Percentiles rank a stretch among this genome's conserved stretches.
These are phyloP conservation scores for Thamnidium elegans DNA, from an alignment of 192 early-diverging fungal species.

Conservation along the genomic window DNA sequence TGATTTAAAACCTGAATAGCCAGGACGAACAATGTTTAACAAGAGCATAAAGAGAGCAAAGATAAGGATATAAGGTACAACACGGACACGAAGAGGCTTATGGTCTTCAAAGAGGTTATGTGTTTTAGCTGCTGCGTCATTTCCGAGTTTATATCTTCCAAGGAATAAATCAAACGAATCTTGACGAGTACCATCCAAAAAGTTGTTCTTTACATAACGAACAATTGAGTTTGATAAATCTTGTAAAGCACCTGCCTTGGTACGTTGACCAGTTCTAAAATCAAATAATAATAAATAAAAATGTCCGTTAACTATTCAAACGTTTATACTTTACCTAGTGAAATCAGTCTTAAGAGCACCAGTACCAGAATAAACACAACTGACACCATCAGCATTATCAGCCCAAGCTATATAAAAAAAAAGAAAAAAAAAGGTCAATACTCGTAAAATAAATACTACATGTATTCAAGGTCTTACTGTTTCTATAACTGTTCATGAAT, in stretches of 20 bases:
- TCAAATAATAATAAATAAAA: neutral
- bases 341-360: slow-evolving; percentile 98
- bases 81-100: slow-evolving; percentile 56
- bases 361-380: slow-evolving; percentile 90
- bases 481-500: slow-evolving; percentile 77
- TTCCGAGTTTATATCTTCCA: slow-evolving; percentile 55
- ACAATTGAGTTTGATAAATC: slow-evolving; percentile 80
- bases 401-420: slow-evolving; percentile 79
- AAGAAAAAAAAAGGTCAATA: too few species aligned
- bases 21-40: slow-evolving; percentile 48
- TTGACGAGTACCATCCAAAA: slow-evolving; percentile 89
- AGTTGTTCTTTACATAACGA: slow-evolving; percentile 94
- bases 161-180: slow-evolving; percentile 90
- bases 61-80: slow-evolving; percentile 33
- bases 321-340: slow-evolving; percentile 56
- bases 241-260: slow-evolving; percentile 72
- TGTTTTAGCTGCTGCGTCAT: slow-evolving; percentile 1
- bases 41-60: slow-evolving; percentile 54
- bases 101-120: slow-evolving; percentile 52
- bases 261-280: slow-evolving; percentile 83
- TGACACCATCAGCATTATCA: slow-evolving; percentile 94
- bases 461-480: slow-evolving; percentile 47
- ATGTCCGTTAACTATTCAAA: neutral
- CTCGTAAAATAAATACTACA: neutral
- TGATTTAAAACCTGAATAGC: slow-evolving; percentile 22